Evolutionary conservation across 2,329 filamentous ascomycete genomes (phyloP).

Genomic region (Pseudonectria buxi): DNA sequence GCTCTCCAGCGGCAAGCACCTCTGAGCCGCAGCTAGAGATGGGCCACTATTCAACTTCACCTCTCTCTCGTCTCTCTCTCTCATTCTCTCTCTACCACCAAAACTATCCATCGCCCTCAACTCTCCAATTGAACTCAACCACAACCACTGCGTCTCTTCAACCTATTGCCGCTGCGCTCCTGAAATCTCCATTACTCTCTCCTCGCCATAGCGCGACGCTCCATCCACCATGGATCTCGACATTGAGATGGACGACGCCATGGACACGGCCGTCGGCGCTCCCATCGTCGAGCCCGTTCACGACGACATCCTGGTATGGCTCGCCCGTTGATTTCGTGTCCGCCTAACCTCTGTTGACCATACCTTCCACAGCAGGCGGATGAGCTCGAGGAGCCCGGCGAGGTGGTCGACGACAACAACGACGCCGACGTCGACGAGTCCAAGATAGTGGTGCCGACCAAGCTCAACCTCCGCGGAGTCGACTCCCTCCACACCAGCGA

Average conservation of each 20-base stretch:
- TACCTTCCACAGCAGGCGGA: conserved; percentile 24
- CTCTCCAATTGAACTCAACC: no score
- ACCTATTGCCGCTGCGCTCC: neutral
- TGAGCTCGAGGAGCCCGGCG: conserved; percentile 32
- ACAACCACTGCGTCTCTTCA: no score
- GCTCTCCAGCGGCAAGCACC: no score
- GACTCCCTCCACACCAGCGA: conserved; percentile 75
- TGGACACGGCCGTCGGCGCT: conserved; percentile 27
- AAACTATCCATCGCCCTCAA: no score
- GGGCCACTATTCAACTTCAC: no score
- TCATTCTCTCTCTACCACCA: no score
- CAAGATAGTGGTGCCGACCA: conserved; percentile 36
- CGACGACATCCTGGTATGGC: conserved; percentile 32
- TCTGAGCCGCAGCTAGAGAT: no score
- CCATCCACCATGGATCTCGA: conserved; percentile 55
- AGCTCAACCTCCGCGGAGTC: conserved; percentile 79
- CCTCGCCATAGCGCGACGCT: neutral
- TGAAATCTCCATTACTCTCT: neutral
- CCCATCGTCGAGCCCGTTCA: conserved; percentile 21
- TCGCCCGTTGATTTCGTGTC: neutral
- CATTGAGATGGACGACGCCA: conserved; percentile 65
- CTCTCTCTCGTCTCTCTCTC: no score
- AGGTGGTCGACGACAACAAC: conserved; percentile 30
- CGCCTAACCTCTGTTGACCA: conserved; percentile 10
- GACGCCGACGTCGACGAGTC: conserved; percentile 15